Evolutionary conservation across 2,329 filamentous ascomycete genomes (phyloP), one percentile per base, ranked within the genome.

Genomic region (Monosporascus sp.): DNA sequence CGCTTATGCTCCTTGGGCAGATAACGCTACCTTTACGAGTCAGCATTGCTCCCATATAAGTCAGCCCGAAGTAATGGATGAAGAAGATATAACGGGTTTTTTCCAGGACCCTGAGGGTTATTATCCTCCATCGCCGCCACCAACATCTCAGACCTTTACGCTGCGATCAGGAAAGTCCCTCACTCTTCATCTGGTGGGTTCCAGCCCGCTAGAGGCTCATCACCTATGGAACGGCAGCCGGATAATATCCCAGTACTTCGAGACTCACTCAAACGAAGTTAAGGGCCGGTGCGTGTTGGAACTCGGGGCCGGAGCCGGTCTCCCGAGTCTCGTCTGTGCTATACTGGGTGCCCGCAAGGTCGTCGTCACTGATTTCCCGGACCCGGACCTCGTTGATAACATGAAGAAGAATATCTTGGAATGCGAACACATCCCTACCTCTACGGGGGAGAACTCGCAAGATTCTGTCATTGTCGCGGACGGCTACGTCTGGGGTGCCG

Each of bases 221-320:
- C 81, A 89, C 59, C 80, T 97, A 31, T 97, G 93, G 93, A 95
- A 97, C 70, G 92, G 90, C 56, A 87, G 87, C 55, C 87, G 89
- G 57, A 83, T 89, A 39, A 80, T 93, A 48, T 83, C 91, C 17
- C 77, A 84, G 60, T 91, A 91, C 71, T 83, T 97, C 54, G 90
- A 96, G 71, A 74, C 81, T 43, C 77, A 84, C 58, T 79, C 84
- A n/a, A 64, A 70, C 8, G 77, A 89, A 5, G 78, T 96, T n/a
- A 65, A 72, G 15, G 78, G 72, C 58, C 86, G 83, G 66, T 84
- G 85, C n/a, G 81, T 97, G 2, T 82, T 97, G 8, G 93, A 97
- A 72, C 83, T 97, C 24, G 93, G 93, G 48, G 92, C 93, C 3
- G 93, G 90, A 15, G 90, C 90, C 0, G 93, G 91, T 0, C 78